phyloP scores from a whole-genome alignment of 148 eudicot genomes.

The Cornus controversa region DNA sequence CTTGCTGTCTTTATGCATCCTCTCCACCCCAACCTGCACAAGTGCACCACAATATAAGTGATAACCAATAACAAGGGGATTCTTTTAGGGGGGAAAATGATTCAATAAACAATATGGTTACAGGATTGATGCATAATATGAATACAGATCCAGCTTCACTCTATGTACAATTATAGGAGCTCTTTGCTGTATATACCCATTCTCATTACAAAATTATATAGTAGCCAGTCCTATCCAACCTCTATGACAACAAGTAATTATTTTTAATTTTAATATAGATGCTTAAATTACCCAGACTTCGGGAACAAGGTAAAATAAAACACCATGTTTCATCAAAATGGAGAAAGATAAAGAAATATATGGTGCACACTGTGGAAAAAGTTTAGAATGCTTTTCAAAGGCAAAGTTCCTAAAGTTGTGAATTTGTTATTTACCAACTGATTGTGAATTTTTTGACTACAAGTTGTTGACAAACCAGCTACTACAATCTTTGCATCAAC shows the following conservation, averaged over 20 bases:
- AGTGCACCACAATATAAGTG: slow-evolving; percentile 1
- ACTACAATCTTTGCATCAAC: slow-evolving; percentile 78
- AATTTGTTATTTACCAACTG: slow-evolving; percentile 65
- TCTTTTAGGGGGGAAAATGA: background rate
- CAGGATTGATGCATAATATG: background rate
- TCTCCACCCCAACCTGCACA: slow-evolving; percentile 86
- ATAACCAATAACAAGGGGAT: slow-evolving; percentile 3
- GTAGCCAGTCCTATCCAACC: background rate
- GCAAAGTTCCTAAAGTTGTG: background rate
- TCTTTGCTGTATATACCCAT: background rate
- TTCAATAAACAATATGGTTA: background rate
- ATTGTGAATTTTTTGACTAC: slow-evolving; percentile 98
- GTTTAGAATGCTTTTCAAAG: too few species aligned
- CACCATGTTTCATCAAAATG: background rate
- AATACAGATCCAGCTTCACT: background rate
- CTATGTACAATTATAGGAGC: background rate
- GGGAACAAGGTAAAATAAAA: background rate
- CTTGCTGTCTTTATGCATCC: slow-evolving; percentile 93
- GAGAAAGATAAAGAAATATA: too few species aligned
- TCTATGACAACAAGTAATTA: background rate
- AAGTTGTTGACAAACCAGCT: slow-evolving; percentile 93
- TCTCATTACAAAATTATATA: background rate
- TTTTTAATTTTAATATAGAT: too few species aligned
- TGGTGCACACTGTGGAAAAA: background rate
- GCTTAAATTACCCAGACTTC: background rate